phyloP scores from a whole-genome alignment of 108 stramenopile species.

The Skeletonema tropicum region DNA sequence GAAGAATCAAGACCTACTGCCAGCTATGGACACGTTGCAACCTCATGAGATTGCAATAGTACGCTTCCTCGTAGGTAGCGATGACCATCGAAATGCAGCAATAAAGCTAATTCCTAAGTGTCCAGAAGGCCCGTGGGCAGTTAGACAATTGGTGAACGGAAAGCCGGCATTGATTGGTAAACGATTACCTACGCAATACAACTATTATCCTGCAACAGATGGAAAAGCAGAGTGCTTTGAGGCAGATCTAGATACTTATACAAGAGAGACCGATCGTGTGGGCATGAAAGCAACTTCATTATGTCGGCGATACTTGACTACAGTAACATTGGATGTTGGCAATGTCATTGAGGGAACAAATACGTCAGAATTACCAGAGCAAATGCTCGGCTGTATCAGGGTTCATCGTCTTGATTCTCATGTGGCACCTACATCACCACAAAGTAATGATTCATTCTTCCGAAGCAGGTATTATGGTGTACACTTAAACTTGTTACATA shows the following conservation, averaged over 20 bases:
- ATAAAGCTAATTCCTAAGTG: constrained; percentile 53
- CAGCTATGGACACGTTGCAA: constrained; percentile 3
- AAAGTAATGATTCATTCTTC: too few species aligned
- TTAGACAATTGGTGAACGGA: constrained; percentile 48
- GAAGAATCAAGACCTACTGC: not conserved
- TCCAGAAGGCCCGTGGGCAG: constrained; percentile 46
- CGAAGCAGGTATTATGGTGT: too few species aligned
- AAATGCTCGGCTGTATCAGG: constrained; percentile 73
- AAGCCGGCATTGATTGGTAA: constrained; percentile 60
- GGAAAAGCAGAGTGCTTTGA: constrained; percentile 74
- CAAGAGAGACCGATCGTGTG: constrained; percentile 69
- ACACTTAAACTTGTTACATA: too few species aligned
- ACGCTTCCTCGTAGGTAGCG: constrained; percentile 84
- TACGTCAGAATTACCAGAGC: constrained; percentile 83
- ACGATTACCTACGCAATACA: constrained; percentile 51
- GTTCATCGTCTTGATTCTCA: constrained; percentile 82
- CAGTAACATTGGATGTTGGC: constrained; percentile 79
- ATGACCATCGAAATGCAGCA: constrained; percentile 24
- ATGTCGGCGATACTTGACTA: constrained; percentile 64
- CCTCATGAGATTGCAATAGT: not conserved
- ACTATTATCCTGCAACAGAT: constrained; percentile 48
- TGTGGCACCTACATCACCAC: constrained; percentile 64
- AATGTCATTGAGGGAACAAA: constrained; percentile 78
- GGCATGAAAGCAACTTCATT: constrained; percentile 71
- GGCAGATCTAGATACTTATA: constrained; percentile 81